Evolutionary conservation across 2,329 filamentous ascomycete species (phyloP).

Genomic region (Diplodia intermedia): DNA sequence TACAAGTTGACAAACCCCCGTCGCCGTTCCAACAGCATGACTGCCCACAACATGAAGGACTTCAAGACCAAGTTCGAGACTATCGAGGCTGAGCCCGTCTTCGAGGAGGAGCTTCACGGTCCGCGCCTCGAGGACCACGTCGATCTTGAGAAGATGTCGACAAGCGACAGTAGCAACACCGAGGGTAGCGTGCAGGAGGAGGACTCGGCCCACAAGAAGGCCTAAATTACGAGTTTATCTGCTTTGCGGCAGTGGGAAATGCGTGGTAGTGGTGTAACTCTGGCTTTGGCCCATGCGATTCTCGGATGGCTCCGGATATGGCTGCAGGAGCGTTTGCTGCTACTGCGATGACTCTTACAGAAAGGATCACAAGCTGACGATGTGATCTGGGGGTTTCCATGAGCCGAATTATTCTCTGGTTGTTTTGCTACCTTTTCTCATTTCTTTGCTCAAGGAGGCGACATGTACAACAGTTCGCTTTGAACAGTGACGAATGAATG

Average conservation of each 20-base stretch:
- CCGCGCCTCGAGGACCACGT: conserved; percentile 64
- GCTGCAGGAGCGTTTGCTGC: neutral
- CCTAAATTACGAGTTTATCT: neutral
- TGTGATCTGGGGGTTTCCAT: conserved; percentile 30
- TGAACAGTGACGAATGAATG: conserved; percentile 31
- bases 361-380: conserved; percentile 27
- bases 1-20: conserved; percentile 87
- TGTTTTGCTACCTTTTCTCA: conserved; percentile 17
- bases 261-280: conserved; percentile 11
- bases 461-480: conserved; percentile 25
- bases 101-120: conserved; percentile 85
- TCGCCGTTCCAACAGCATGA: conserved; percentile 87
- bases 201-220: conserved; percentile 41
- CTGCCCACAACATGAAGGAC: conserved; percentile 72
- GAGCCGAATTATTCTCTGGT: neutral
- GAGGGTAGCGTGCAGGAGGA: conserved; percentile 68
- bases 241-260: conserved; percentile 23
- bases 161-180: conserved; percentile 54
- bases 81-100: conserved; percentile 86
- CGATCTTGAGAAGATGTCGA: conserved; percentile 58
- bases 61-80: conserved; percentile 98
- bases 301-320: conserved; percentile 9
- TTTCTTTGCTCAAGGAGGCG: conserved; percentile 5
- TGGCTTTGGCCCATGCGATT: neutral
- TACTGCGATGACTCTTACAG: conserved; percentile 30